Evolutionary conservation across 2,329 filamentous ascomycete genomes (phyloP).

Genomic region (Fusarium dimerum): DNA sequence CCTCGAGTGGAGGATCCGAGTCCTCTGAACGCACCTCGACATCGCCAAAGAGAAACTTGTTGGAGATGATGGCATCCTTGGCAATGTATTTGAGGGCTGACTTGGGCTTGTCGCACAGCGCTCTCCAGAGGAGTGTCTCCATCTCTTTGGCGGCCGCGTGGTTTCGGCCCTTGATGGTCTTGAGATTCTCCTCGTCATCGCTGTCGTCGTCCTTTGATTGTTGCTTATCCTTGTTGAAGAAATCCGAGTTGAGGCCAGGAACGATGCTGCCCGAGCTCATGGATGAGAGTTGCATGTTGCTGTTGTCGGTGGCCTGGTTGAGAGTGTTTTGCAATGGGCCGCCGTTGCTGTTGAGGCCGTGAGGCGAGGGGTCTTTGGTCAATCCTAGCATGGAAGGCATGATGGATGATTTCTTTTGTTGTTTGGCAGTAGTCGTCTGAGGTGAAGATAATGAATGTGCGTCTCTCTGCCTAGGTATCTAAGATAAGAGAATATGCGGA

Average conservation of each 20-base stretch:
- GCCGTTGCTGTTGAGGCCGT: constrained; percentile 19
- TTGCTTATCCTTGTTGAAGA: constrained; percentile 26
- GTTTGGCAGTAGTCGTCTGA: too few species aligned
- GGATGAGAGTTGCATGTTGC: constrained; percentile 23
- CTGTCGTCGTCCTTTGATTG: constrained; percentile 23
- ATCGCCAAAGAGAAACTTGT: constrained; percentile 31
- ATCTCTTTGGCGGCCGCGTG: constrained; percentile 29
- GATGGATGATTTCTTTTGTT: constrained; percentile 1
- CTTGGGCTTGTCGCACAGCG: constrained; percentile 32
- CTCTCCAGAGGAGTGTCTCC: constrained; percentile 32
- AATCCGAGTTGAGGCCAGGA: constrained; percentile 28
- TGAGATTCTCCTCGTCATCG: constrained; percentile 26
- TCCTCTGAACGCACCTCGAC: constrained; percentile 22
- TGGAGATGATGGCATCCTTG: constrained; percentile 30
- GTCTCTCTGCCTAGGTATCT: too few species aligned
- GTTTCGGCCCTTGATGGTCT: constrained; percentile 32
- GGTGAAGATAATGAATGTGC: background rate
- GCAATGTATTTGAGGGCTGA: constrained; percentile 29
- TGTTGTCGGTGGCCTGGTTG: constrained; percentile 8
- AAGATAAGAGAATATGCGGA: too few species aligned
- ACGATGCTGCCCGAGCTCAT: constrained; percentile 14
- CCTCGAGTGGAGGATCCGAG: constrained; percentile 29
- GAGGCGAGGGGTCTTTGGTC: constrained; percentile 26
- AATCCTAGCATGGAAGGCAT: constrained; percentile 32
- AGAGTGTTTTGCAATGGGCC: constrained; percentile 11